Base-by-base conservation (phyloP, 208 protist species). In the Entamoeba invadens region DNA sequence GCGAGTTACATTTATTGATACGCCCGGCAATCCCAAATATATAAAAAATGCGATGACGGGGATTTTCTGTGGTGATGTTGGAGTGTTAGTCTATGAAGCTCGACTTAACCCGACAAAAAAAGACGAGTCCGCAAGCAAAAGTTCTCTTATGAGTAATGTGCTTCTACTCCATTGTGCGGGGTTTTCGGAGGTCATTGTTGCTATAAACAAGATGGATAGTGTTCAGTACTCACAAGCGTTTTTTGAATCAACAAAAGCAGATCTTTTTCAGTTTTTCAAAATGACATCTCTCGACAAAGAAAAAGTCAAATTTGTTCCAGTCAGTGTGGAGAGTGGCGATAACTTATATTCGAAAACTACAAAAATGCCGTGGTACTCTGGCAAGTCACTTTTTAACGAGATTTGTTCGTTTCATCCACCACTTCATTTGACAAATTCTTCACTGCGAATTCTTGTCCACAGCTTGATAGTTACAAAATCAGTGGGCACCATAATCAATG, bases 41-140 rank as follows among this genome's bases (percentile, higher is more conserved):
- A 98, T 99, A 94, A 99, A 99, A 96, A 99, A 99, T 97, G 99
- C 99, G 98, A 99, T 99, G 96, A 98, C 98, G 92, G 99, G 99
- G 95, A 98, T 98, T 92, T 98, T 98, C 45, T 50, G 93, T 96
- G 97, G 97, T 94, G 97, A 98, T 96, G 95, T 96, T 93, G 97
- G 97, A 44, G 68, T 98, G n/a, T 96, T 98, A 91, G 96, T 98
- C 77, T 96, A 98, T 45, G 96, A 96, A 94, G 96, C 97, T 57
- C 93, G 92, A 94, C 96, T 97, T 91, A 91, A 46, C 44, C 96
- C 96, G 93, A 96, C 96, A 92, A 97, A 97, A 94, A 96, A 98
- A 94, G n/a, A n/a, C 91, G 97, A 96, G 94, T 96, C 97, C 92
- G 94, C 96, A 44, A 94, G 94, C 3, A n/a, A n/a, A n/a, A n/a